phyloP scores from a whole-genome alignment of 2,329 filamentous ascomycete genomes.

The Cadophora gregata region DNA sequence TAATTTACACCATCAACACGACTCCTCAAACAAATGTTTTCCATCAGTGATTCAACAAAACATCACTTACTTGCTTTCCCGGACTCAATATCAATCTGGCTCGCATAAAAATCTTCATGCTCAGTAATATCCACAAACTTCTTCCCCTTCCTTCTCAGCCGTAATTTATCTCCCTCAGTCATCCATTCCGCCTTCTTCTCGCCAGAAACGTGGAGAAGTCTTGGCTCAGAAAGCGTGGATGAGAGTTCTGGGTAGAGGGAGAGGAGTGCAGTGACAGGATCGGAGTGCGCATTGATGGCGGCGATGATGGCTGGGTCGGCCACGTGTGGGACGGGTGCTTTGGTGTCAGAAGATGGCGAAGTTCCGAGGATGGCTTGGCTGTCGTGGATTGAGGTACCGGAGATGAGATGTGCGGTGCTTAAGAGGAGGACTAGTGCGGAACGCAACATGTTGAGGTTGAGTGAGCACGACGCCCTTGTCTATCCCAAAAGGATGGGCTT shows the following conservation, averaged over 20 bases:
- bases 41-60: not conserved
- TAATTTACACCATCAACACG: not conserved
- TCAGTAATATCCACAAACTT: slow-evolving; percentile 22
- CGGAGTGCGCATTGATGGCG: slow-evolving; percentile 13
- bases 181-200: slow-evolving; percentile 20
- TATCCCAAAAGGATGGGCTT: not conserved
- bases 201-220: slow-evolving; percentile 17
- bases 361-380: slow-evolving; percentile 5
- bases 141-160: slow-evolving; percentile 13
- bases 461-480: not conserved
- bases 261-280: slow-evolving; percentile 16
- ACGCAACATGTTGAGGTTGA: not conserved
- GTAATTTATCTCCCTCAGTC: slow-evolving; percentile 21
- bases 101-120: slow-evolving; percentile 19
- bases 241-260: slow-evolving; percentile 16
- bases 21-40: not conserved
- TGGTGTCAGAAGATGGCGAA: not conserved
- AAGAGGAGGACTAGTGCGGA: slow-evolving; percentile 11
- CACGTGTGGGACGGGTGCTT: slow-evolving; percentile 1
- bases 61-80: slow-evolving; percentile 14
- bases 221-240: slow-evolving; percentile 9
- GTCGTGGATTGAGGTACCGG: not conserved
- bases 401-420: slow-evolving; percentile 9
- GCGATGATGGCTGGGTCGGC: slow-evolving; percentile 13
- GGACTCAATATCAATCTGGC: not conserved